Evolutionary conservation across 306 rosid genomes (phyloP), one percentile per base, ranked within the genome.

Genomic region (Myrica gale): DNA sequence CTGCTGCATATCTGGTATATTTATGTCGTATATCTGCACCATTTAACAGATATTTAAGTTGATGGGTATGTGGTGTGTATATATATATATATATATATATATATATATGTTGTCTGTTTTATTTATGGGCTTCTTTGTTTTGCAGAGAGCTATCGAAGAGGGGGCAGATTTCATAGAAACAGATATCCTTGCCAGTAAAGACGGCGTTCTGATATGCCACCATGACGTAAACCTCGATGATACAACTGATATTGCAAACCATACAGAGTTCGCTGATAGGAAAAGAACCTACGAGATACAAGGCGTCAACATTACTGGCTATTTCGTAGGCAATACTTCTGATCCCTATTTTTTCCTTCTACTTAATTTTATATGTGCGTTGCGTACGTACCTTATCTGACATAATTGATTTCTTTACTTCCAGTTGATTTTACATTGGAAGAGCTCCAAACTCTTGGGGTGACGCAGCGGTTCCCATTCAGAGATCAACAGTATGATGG

Each of bases 141-240:
- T 87, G 90, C 82, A 92, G 99, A 92, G 90, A 81, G 99, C 99
- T 69, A 89, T 95, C 82, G 87, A 88, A 85, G 99, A 95, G 83
- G 99, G 99, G 11, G 82, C 97, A 52, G 99, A 95, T 87, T 95
- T 95, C 90, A 90, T 95, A 76, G 99, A 95, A 81, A 77, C 97
- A 5, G 99, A 95, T 76, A 84, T 95, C 77, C 79, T 87, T 48
- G 80, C 99, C 80, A 87, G 97, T 67, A 89, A 84, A 83, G 99
- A 92, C 69, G 99, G 99, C 62, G 86, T 85, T 71, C 97, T 90
- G 65, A 82, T 95, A 68, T 87, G 97, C 83, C 89, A 88, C 79
- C 99, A 95, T 77, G 93, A 92, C 82, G 88, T 85, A 61, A 88
- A 55, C 63, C 99, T 92, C 57, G 97, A 92, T 82, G 23, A 32